A percentile compares a stretch with the other conserved stretches of the same genome.
Evolutionary conservation across 805 yeast genomes (phyloP).

Genomic region (Ogataea ganodermae): DNA sequence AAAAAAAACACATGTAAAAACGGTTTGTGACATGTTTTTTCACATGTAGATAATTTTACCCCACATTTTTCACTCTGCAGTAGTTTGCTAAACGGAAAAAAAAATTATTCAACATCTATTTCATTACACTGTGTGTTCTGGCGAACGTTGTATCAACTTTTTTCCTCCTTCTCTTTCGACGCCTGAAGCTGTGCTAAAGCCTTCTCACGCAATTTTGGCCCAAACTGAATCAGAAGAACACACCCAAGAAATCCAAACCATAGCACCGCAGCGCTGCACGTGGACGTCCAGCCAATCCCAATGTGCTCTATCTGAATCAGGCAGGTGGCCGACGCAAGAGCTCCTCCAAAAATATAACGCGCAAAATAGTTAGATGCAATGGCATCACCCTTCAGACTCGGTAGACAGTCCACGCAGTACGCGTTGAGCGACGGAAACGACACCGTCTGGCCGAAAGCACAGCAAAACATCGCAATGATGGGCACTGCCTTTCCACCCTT

Average conservation of each 20-base stretch:
- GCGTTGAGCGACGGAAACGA: conserved; percentile 56
- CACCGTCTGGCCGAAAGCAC: conserved; percentile 53
- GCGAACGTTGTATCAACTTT: too few species aligned
- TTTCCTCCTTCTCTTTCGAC: neutral
- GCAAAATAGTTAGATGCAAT: conserved; percentile 55
- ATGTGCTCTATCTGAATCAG: conserved; percentile 46
- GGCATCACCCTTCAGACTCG: conserved; percentile 55
- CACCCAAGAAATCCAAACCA: conserved; percentile 40
- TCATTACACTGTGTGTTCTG: too few species aligned
- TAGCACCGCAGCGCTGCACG: conserved; percentile 47
- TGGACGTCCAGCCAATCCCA: conserved; percentile 60
- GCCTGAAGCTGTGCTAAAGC: conserved; percentile 9
- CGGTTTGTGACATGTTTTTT: neutral
- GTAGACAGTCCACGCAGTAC: conserved; percentile 60
- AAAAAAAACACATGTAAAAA: neutral
- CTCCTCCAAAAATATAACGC: conserved; percentile 49
- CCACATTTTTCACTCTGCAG: conserved; percentile 8
- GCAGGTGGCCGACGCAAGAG: conserved; percentile 52
- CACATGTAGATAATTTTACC: conserved; percentile 4
- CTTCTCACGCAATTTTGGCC: conserved; percentile 39
- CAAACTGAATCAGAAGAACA: conserved; percentile 39
- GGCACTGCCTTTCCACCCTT: conserved; percentile 60
- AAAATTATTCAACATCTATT: neutral
- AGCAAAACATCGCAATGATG: conserved; percentile 47
- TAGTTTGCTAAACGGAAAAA: neutral